These are phyloP conservation scores for Geotrichum reessii DNA, from an alignment of 1,139 yeast genomes.

Conservation along the genomic window DNA sequence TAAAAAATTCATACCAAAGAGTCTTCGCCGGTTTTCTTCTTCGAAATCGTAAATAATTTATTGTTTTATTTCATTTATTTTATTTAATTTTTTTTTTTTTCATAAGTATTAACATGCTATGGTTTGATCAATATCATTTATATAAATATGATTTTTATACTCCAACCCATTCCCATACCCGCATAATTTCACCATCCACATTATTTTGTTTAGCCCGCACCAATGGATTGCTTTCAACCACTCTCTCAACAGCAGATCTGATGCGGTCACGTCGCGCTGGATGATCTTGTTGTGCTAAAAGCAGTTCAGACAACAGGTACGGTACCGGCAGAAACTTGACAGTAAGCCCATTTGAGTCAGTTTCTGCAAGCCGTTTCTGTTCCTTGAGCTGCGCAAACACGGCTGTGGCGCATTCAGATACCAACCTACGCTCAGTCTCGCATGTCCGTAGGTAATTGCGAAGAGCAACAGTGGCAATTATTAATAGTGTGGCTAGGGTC, in stretches of 20 bases:
- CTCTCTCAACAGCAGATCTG: conserved; percentile 58
- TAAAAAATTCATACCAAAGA: neutral
- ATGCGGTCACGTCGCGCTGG: conserved; percentile 44
- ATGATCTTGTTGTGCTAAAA: conserved; percentile 40
- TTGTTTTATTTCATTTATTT: too few relatives aligned
- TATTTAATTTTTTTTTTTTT: too few relatives aligned
- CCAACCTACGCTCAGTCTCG: conserved; percentile 17
- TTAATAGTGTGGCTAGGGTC: neutral
- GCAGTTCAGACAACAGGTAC: conserved; percentile 61
- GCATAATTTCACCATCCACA: conserved; percentile 78
- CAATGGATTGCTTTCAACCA: conserved; percentile 62
- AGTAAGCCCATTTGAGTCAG: conserved; percentile 37
- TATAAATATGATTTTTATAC: neutral
- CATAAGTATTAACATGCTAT: neutral
- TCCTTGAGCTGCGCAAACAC: conserved; percentile 31
- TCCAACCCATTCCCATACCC: conserved; percentile 86
- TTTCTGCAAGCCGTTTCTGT: conserved; percentile 37
- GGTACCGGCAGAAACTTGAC: conserved; percentile 60
- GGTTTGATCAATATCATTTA: neutral
- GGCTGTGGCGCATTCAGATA: conserved; percentile 31
- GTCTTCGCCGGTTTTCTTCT: neutral
- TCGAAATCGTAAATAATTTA: neutral
- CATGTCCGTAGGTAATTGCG: neutral
- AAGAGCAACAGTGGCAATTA: neutral
- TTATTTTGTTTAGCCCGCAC: conserved; percentile 53